Conservation (phyloP, 768 basidiomycete species). For the Pleurotus platypus region DNA sequence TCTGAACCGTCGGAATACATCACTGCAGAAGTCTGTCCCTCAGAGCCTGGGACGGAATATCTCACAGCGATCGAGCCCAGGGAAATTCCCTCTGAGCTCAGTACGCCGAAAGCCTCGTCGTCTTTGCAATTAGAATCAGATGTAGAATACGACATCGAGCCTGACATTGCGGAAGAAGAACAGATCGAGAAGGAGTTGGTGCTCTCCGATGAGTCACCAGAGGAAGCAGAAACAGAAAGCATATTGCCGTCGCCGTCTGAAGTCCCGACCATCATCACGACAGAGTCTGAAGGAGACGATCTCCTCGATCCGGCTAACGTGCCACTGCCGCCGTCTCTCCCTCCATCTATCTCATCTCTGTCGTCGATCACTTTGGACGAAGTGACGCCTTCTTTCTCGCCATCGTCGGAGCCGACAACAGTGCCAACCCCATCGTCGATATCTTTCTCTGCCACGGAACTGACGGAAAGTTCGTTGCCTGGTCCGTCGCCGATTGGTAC, state of each 20-base stretch:
- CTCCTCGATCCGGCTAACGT: not conserved
- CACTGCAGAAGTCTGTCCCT: slow-evolving; percentile 44
- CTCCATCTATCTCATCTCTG: slow-evolving; percentile 19
- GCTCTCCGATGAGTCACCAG: slow-evolving; percentile 4
- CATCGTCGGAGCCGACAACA: slow-evolving; percentile 8
- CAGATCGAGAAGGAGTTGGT: not conserved
- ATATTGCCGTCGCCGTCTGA: slow-evolving; percentile 19
- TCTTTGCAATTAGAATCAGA: slow-evolving; percentile 9
- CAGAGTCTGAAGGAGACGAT: slow-evolving; percentile 9
- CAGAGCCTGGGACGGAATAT: slow-evolving; percentile 22
- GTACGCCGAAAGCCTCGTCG: slow-evolving; percentile 37
- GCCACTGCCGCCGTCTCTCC: slow-evolving; percentile 18
- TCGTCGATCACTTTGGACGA: slow-evolving; percentile 15
- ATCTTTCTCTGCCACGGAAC: slow-evolving; percentile 21
- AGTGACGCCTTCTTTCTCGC: slow-evolving; percentile 9
- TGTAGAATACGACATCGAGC: slow-evolving; percentile 18
- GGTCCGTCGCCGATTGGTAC: slow-evolving; percentile 1
- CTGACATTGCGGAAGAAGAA: slow-evolving; percentile 13
- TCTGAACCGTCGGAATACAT: slow-evolving; percentile 35
- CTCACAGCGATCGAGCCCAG: slow-evolving; percentile 20
- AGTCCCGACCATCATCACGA: slow-evolving; percentile 15
- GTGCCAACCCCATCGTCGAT: slow-evolving; percentile 28
- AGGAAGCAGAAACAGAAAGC: slow-evolving; percentile 4
- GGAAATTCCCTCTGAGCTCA: slow-evolving; percentile 39
- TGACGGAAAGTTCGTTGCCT: slow-evolving; percentile 18